Evolutionary conservation across 2,329 filamentous ascomycete genomes (phyloP).

Genomic region (Tolypocladium nubicola): DNA sequence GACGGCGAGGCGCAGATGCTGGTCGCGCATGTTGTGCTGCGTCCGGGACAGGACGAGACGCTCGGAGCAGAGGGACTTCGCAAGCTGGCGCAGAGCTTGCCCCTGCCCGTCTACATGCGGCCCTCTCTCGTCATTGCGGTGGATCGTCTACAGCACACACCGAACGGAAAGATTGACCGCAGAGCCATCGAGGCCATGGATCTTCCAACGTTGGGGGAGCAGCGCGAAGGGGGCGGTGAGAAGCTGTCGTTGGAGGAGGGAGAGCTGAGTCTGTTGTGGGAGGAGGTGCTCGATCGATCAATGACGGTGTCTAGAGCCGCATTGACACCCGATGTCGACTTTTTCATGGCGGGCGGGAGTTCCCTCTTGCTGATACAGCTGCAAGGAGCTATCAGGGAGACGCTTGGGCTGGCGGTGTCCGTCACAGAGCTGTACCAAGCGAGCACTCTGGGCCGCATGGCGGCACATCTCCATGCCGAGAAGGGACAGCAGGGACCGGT

Average conservation of each 20-base stretch:
- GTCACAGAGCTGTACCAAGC: slow-evolving; percentile 26
- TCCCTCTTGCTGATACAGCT: slow-evolving; percentile 30
- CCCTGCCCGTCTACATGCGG: slow-evolving; percentile 2
- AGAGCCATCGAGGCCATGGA: not conserved
- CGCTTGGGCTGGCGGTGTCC: slow-evolving; percentile 17
- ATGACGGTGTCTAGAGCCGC: not conserved
- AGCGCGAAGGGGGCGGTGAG: not conserved
- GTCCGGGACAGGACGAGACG: not conserved
- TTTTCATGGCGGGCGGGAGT: slow-evolving; percentile 31
- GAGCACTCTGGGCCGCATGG: slow-evolving; percentile 28
- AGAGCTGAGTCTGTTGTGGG: slow-evolving; percentile 6
- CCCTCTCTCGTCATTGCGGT: slow-evolving; percentile 1
- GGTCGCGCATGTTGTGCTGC: slow-evolving; percentile 15
- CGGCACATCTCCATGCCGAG: slow-evolving; percentile 14
- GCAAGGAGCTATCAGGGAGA: slow-evolving; percentile 12
- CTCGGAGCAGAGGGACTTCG: not conserved
- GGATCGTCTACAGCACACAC: not conserved
- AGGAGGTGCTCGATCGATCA: slow-evolving; percentile 4
- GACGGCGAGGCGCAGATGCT: slow-evolving; percentile 7
- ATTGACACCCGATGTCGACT: slow-evolving; percentile 19
- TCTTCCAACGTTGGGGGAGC: not conserved
- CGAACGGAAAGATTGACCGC: slow-evolving; percentile 1
- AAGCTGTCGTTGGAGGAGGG: not conserved
- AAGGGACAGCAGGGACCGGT: slow-evolving; percentile 3
- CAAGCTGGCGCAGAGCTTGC: not conserved